Conservation (phyloP, 2,329 filamentous ascomycete genomes). For the Fusarium sp. region DNA sequence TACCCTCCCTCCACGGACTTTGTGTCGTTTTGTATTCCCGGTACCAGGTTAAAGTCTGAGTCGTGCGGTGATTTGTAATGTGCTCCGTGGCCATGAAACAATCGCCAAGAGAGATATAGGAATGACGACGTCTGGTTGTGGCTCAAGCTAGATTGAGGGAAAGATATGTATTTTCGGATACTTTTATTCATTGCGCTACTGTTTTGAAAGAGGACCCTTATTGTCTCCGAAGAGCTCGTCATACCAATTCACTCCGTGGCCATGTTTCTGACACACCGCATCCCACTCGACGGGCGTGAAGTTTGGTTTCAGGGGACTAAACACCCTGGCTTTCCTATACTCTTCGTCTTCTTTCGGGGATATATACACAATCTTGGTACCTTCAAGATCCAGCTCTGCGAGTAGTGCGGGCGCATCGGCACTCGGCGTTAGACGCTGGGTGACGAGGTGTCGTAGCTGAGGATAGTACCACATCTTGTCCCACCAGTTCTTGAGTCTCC, state of each 20-base stretch:
- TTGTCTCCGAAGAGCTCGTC: conserved; percentile 53
- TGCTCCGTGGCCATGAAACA: conserved; percentile 11
- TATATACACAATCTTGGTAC: conserved; percentile 44
- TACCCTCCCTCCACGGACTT: background rate
- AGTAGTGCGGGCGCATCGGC: conserved; percentile 33
- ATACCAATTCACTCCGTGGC: conserved; percentile 48
- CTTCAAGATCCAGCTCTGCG: conserved; percentile 16
- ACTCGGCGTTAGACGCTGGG: conserved; percentile 40
- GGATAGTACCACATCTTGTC: conserved; percentile 55
- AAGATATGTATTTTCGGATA: background rate
- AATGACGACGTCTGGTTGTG: background rate
- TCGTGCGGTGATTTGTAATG: conserved; percentile 15
- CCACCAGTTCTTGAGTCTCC: conserved; percentile 54
- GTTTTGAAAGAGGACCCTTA: conserved; percentile 48
- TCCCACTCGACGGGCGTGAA: conserved; percentile 52
- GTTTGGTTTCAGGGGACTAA: conserved; percentile 41
- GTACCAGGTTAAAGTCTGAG: background rate
- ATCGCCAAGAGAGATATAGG: conserved; percentile 18
- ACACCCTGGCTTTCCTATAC: conserved; percentile 40
- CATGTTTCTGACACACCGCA: conserved; percentile 52
- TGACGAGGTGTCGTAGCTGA: conserved; percentile 51
- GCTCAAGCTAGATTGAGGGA: background rate
- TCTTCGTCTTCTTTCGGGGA: conserved; percentile 34
- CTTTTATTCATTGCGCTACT: background rate
- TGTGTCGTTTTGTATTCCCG: background rate